Conservation (phyloP, 495 filamentous ascomycete genomes). For the Penicillium fimorum region DNA sequence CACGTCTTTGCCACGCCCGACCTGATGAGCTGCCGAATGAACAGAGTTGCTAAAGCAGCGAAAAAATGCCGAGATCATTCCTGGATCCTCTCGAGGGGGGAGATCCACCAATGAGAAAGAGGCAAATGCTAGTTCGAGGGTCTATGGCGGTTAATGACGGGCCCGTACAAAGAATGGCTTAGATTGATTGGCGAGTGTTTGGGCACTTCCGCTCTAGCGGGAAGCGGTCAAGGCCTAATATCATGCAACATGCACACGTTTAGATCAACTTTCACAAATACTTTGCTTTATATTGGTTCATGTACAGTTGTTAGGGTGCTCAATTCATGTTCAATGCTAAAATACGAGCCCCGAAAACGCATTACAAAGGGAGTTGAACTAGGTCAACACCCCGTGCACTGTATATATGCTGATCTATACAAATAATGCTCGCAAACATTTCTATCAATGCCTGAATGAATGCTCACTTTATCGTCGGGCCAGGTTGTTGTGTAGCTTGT, state of each 20-base stretch:
- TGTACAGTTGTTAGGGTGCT: background rate
- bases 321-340: background rate
- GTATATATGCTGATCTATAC: constrained; percentile 1
- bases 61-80: constrained; percentile 5
- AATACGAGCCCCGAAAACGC: background rate
- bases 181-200: background rate
- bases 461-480: constrained; percentile 43
- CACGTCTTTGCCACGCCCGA: constrained; percentile 9
- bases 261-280: background rate
- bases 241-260: background rate
- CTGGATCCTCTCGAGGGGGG: background rate
- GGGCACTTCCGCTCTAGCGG: background rate
- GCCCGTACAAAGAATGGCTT: background rate
- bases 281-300: background rate
- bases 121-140: background rate
- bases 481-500: constrained; percentile 72
- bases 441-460: background rate
- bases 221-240: background rate
- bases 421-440: background rate
- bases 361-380: background rate
- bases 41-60: background rate
- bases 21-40: background rate
- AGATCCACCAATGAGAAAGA: constrained; percentile 1
- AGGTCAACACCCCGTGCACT: background rate
- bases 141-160: constrained; percentile 1